Evolutionary conservation across 148 eudicot species (phyloP), one percentile per base, ranked within the genome.

Genomic region (Chenopodium berlandieri): DNA sequence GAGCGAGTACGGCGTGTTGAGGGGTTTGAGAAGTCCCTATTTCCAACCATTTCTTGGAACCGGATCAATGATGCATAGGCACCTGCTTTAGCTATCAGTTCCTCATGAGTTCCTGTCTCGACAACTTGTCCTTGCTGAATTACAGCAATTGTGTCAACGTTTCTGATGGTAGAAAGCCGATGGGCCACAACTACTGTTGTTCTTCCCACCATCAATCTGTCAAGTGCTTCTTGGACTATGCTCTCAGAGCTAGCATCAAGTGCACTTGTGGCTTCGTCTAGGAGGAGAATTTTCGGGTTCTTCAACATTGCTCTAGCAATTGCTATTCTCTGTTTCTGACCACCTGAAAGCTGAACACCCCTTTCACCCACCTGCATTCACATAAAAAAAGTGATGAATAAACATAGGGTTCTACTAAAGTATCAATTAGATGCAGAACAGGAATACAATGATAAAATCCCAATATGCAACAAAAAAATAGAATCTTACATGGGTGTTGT

Each of bases 281-380:
- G 92, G 52, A 97, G 94, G 65, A 97, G 99, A 69, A 97, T 94
- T 80, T 94, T 97, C 1, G 98, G 99, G 87, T 97, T 86, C 84
- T 97, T 97, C 64, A 97, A 84, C 99, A 97, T 97, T 32, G 99
- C 99, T 85, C 99, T 89, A n/a, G 99, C 99, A 25, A 97, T 97
- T 13, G 98, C 98, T 31, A 97, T 94, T 84, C 99, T 91, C 85
- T 97, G 99, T 72, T 97, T 97, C 76, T 97, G 98, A 34, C 99
- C 99, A 73, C 99, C 99, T 0, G 99, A 97, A 54, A 97, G 98
- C 80, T 97, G 99, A 84, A 94, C 91, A 13, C 99, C 99, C 67
- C 98, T 94, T 86, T 97, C 98, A 63, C 99, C 99, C 48, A 94
- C 98, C 97, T 94, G 71, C 16, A 82, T 52, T 50, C 70, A 37